Evolutionary conservation across 2,329 filamentous ascomycete genomes (phyloP).

Genomic region (Periconia macrospinosa): DNA sequence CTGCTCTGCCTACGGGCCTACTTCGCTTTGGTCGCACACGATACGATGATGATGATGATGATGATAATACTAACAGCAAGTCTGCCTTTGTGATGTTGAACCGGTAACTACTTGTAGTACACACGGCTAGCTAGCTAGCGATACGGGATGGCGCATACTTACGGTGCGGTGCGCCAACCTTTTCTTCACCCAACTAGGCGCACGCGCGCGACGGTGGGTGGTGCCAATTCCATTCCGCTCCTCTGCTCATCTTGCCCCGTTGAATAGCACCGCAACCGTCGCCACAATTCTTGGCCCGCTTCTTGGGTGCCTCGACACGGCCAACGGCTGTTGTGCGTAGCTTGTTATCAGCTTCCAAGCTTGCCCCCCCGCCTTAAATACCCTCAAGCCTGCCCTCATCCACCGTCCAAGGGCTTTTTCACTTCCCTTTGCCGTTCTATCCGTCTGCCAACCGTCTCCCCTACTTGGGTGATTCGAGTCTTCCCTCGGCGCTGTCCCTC

Average conservation of each 20-base stretch:
- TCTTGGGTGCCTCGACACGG: slow-evolving; percentile 17
- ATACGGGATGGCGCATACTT: no score
- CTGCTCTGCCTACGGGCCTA: no score
- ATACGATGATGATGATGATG: no score
- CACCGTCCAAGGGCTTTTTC: background rate
- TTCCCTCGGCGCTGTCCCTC: background rate
- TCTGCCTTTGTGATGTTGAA: no score
- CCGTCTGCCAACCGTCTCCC: background rate
- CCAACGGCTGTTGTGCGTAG: slow-evolving; percentile 5
- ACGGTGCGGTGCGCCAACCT: no score
- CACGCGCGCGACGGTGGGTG: no score
- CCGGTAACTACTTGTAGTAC: no score
- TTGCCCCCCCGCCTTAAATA: background rate
- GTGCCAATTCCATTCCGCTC: background rate
- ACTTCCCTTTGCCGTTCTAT: background rate
- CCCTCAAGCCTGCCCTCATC: background rate
- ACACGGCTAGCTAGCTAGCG: no score
- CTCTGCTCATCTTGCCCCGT: slow-evolving; percentile 1
- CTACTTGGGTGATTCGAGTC: no score
- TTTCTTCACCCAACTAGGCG: no score
- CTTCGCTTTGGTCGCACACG: no score
- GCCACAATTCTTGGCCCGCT: slow-evolving; percentile 12
- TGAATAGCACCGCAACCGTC: background rate
- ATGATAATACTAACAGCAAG: no score
- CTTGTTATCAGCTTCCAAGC: slow-evolving; percentile 7